Conservation (phyloP, 495 filamentous ascomycete species). For the Aspergillus ellipticus region DNA sequence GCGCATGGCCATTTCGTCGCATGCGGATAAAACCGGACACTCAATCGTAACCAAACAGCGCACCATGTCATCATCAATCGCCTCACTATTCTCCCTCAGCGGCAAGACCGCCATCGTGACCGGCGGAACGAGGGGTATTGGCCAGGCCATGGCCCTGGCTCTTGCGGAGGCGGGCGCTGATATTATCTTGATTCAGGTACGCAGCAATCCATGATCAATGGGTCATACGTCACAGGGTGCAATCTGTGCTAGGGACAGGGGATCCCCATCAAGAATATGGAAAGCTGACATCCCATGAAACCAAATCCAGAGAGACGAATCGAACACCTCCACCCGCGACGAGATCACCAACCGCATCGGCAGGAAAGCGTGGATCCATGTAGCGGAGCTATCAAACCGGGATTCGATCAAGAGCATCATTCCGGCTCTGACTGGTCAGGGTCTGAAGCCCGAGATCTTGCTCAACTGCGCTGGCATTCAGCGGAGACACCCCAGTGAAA, state of each 20-base stretch:
- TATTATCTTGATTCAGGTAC: conserved; percentile 51
- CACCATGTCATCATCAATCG: background rate
- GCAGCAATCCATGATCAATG: too few relatives aligned
- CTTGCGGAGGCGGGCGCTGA: conserved; percentile 85
- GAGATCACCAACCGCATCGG: background rate
- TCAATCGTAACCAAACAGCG: background rate
- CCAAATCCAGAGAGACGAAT: background rate
- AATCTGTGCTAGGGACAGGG: background rate
- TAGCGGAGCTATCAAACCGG: conserved; percentile 63
- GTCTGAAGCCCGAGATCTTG: conserved; percentile 56
- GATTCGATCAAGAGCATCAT: conserved; percentile 47
- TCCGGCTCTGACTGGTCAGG: conserved; percentile 54
- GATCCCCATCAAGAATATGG: background rate
- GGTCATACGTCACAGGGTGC: background rate
- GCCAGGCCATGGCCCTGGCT: conserved; percentile 76
- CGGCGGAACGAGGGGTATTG: conserved; percentile 84
- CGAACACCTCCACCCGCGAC: background rate
- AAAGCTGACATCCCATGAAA: background rate
- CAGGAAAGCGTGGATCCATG: conserved; percentile 50
- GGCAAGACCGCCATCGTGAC: conserved; percentile 77
- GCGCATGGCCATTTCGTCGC: background rate
- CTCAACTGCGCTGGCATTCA: conserved; percentile 88
- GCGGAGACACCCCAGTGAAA: conserved; percentile 66
- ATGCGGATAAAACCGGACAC: background rate
- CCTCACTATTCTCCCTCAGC: conserved; percentile 42